Base-by-base conservation (phyloP, 2,329 filamentous ascomycete genomes). In the Calonectria hawksworthii region DNA sequence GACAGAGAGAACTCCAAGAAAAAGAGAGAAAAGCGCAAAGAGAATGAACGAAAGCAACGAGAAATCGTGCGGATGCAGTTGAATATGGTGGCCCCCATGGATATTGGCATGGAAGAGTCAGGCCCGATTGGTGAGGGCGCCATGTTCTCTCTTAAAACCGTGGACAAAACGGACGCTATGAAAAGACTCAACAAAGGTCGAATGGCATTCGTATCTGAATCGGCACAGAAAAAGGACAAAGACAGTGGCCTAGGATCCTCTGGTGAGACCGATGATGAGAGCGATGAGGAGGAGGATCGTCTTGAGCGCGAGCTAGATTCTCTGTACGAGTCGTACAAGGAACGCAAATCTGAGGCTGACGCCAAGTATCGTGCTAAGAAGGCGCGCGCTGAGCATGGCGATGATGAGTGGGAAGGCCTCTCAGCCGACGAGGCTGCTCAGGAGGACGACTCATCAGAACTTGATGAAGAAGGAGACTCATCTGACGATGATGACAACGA, bases 1-100 rank as follows among this genome's bases (percentile, higher is more conserved):
- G 96, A 99, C 32, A 94, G 93, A 81, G 94, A 97, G 77, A 92
- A 87, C 54, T 85, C 93, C 28, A 93, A 93, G 80, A 96, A 93
- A 85, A 98, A 96, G 87, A 94, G 95, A 80, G 94, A 98, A 81
- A 92, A 94, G 79, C 91, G 96, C 77, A 94, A 91, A 80, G 96
- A 98, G 74, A 99, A 99, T 78, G 97, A 99, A 85, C 93, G 93
- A 84, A 99, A 98, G 86, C 95, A 97, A 80, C 97, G 95, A 80
- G 97, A 99, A 78, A 95, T 99, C 74, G 90, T 98, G n/a, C 93
- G 97, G 41, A 94, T 99, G 94, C 97, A 99, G 85, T 92, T 99
- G 88, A 94, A 98, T 86, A 99, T 99, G 97, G 94, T 93, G 2
- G 94, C 96, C 0, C 97, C 97, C 10, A 97, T 95, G 89, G 97